Percentiles rank a stretch among this genome's conserved stretches.
phyloP scores from a whole-genome alignment of 768 basidiomycete genomes.

The Amanita fuliginea region DNA sequence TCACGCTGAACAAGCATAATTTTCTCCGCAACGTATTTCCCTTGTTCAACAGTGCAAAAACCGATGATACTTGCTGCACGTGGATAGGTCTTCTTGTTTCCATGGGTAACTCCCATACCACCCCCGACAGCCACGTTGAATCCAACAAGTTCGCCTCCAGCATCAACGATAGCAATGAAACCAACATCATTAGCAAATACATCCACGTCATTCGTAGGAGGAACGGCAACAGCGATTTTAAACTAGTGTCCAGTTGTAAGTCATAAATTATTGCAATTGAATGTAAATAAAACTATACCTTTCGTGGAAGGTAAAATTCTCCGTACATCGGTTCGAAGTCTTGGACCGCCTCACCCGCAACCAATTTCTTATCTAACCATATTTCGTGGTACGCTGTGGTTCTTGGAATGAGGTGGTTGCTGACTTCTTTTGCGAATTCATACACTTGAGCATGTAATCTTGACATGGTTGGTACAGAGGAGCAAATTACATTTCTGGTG shows the following conservation, averaged over 20 bases:
- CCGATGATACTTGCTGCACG: constrained; percentile 81
- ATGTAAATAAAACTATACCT: constrained; percentile 35
- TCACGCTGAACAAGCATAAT: constrained; percentile 92
- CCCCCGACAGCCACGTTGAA: constrained; percentile 95
- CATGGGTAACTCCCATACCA: constrained; percentile 99
- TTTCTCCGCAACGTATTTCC: constrained; percentile 78
- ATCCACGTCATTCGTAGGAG: constrained; percentile 94
- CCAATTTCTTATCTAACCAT: constrained; percentile 96
- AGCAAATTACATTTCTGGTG: constrained; percentile 61
- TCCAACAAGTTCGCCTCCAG: constrained; percentile 67
- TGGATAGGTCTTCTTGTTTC: constrained; percentile 98
- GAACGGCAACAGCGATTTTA: constrained; percentile 94
- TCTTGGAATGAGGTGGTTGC: constrained; percentile 77
- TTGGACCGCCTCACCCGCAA: constrained; percentile 88
- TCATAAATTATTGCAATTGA: constrained; percentile 1
- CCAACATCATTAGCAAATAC: constrained; percentile 94
- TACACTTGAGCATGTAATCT: constrained; percentile 75
- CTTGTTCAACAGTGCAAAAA: constrained; percentile 86
- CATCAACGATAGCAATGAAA: constrained; percentile 85
- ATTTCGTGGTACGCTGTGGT: constrained; percentile 69
- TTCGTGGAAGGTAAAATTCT: constrained; percentile 91
- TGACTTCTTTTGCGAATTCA: constrained; percentile 74
- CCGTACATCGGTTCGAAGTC: constrained; percentile 98
- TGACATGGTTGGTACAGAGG: constrained; percentile 86
- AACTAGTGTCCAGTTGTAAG: constrained; percentile 41